These are phyloP conservation scores for Dothistroma septosporum DNA, from an alignment of 2,329 filamentous ascomycete species.

Conservation along the genomic window DNA sequence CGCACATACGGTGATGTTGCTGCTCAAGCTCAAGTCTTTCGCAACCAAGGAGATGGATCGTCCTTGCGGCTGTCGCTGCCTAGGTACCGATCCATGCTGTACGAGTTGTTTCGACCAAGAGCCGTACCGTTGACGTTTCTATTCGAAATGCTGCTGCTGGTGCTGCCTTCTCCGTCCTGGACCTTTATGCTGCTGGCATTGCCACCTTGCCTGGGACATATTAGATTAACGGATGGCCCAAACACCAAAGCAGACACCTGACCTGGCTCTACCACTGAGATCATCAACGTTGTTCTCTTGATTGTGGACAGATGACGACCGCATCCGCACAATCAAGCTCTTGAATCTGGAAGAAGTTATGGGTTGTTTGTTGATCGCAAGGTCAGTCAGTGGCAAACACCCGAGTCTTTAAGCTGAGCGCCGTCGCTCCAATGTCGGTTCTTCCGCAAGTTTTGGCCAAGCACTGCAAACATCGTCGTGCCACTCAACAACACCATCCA, in stretches of 20 bases:
- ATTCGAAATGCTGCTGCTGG: not conserved
- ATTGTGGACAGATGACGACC: constrained; percentile 9
- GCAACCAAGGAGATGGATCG: not conserved
- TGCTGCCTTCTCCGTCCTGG: not conserved
- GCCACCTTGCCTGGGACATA: not conserved
- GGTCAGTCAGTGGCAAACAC: not conserved
- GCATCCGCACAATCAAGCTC: constrained; percentile 6
- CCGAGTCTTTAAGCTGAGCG: not conserved
- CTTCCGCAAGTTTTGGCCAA: constrained; percentile 1
- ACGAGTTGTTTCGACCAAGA: not conserved
- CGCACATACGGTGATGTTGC: not conserved
- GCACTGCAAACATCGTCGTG: constrained; percentile 4
- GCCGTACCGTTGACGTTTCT: not conserved
- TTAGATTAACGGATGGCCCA: not conserved
- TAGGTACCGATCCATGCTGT: not conserved
- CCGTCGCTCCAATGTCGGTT: no score
- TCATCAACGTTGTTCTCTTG: constrained; percentile 1
- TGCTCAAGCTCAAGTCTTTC: not conserved
- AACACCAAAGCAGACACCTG: not conserved
- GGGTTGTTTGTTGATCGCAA: not conserved
- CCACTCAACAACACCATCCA: constrained; percentile 1
- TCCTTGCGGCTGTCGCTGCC: not conserved
- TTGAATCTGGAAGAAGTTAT: not conserved
- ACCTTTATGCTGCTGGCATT: not conserved
- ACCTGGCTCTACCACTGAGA: constrained; percentile 2